Base-by-base conservation (phyloP, 805 yeast species). In the Hanseniaspora lachancei region DNA sequence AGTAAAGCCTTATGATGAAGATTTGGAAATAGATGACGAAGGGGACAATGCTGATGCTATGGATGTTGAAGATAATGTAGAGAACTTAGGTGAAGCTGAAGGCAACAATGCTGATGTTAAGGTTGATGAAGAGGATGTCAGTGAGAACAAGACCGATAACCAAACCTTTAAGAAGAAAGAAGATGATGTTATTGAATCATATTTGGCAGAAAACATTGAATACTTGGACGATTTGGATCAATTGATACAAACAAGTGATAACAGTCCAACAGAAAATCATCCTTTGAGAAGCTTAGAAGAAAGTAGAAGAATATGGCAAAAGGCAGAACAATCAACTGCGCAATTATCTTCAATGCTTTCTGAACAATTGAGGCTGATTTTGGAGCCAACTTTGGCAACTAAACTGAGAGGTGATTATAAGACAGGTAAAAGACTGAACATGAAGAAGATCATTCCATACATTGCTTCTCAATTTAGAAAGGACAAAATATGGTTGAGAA, bases 381-480 rank as follows among this genome's bases (percentile, higher is more conserved):
- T 93, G 60, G 97, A 89, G 67, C 99, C 99, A 5, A 93, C 98
- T 0, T 73, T 86, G 58, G 95, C 97, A n/a, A 91, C 97, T 2
- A 93, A 93, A 67, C 74, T 93, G 57, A 81, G 79, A 59, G 99
- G 99, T 65, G 98, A 93, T 67, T 93, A 88, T 71, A 89, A 89
- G 70, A 89, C 97, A 1, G 99, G 99, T 68, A 93, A 93, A 68
- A 77, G 98, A 62, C 77, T 93, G 63, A 93, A 93, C 70, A 89
- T 93, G 97, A 93, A 91, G 74, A 77, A 97, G 62, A 93, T 93
- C 63, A 93, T 93, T 64, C 95, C 97, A 7, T 93, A 91, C 69
- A 93, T 93, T 73, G 99, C 99, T 0, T 86, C 96, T 40, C 95
- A 89, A 64, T 93, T 88, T 79, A 82, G 95, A 64, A 93, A 93